Evolutionary conservation across 352 stramenopile genomes (phyloP).

Genomic region (Phytophthora pisi): DNA sequence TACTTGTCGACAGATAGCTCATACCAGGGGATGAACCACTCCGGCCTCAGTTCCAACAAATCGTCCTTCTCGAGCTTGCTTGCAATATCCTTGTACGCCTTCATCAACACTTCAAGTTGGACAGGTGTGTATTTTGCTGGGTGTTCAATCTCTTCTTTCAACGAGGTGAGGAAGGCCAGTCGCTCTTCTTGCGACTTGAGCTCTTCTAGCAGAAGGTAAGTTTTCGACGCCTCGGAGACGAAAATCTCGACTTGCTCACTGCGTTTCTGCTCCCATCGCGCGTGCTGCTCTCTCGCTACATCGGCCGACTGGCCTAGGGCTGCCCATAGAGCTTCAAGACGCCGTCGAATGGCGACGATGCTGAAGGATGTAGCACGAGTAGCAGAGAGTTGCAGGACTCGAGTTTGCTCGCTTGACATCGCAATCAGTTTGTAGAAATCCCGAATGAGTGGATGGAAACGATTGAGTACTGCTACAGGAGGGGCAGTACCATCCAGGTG

Average conservation of each 20-base stretch:
- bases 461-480: no score
- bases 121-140: background rate
- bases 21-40: conserved; percentile 23
- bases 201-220: conserved; percentile 2
- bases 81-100: conserved; percentile 8
- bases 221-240: conserved; percentile 10
- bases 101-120: background rate
- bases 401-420: background rate
- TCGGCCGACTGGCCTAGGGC: background rate
- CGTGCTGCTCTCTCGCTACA: background rate
- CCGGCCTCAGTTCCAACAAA: background rate
- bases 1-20: conserved; percentile 16
- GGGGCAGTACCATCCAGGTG: no score
- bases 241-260: conserved; percentile 9
- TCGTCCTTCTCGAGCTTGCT: background rate
- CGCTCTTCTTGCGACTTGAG: conserved; percentile 16
- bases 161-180: background rate
- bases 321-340: background rate
- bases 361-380: background rate
- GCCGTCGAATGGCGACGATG: background rate
- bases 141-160: conserved; percentile 6
- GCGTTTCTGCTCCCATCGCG: background rate
- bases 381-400: conserved; percentile 1
- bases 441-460: background rate
- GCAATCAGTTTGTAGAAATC: background rate